Base-by-base conservation (phyloP, 1,139 yeast species). In the Saccharomyces hybrid region DNA sequence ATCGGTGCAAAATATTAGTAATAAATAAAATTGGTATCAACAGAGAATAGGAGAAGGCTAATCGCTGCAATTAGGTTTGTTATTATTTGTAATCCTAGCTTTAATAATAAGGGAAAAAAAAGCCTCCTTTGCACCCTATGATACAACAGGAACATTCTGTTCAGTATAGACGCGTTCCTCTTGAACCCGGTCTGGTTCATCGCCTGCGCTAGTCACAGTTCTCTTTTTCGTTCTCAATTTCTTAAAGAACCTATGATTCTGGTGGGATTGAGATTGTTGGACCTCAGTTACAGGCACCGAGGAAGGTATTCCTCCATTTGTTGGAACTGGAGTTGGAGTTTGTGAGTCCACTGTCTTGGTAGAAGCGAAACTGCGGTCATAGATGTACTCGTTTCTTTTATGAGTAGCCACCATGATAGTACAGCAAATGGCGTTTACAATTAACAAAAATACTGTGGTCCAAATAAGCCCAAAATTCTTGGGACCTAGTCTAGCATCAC, bases 401-500 rank as follows among this genome's bases (percentile, higher is more conserved):
- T 38, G 20, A 1, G n/a, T 8, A 38, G 25, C 44, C 25, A 11
- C 25, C 44, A 38, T 38, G 25, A 20, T 5, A 9, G 44, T 38
- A 5, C 25, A 9, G 44, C 26, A 38, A 20, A 38, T 31, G 0
- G 71, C 59, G 49, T 66, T 60, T 32, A 80, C 54, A 34, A 78
- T 58, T 51, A 79, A 66, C 61, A 78, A 69, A 52, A 78, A 79
- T 4, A 76, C 78, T 2, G 80, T 70, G 16, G 86, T 75, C 90
- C 90, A 85, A 53, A 81, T 70, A 57, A 84, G 78, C 16, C 81
- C 88, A 68, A 84, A 74, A 70, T 81, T 71, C 58, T 79, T 78
- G 47, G 75, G 76, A 46, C 89, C 89, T 48, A 86, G 63, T 13
- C 62, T 65, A 16, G 91, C 78, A 14, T 57, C 51, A 51, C 67